Evolutionary conservation across 345 rosid genomes (phyloP), one percentile per base, ranked within the genome.

Genomic region (Conringia planisiliqua): DNA sequence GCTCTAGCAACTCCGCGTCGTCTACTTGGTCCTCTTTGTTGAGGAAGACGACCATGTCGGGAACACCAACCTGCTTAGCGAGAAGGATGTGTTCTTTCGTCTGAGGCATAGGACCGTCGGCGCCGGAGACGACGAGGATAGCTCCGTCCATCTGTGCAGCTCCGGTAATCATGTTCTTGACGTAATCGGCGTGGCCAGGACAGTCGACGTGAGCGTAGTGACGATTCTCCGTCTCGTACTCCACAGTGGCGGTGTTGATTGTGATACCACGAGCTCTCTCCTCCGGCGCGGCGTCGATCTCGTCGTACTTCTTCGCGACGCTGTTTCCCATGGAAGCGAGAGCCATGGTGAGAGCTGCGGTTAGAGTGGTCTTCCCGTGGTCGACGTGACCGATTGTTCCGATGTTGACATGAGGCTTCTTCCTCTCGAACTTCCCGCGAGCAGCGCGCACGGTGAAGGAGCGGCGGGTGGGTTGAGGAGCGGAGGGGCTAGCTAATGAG

Each of bases 131-230:
- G 14, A 89, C 95, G 62, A 91, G 88, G 16, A 91, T 91, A 1
- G 96, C 98, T 14, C 98, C 98, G 59, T 93, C 96, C 97, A 89
- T 93, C 74, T 90, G 97, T 1, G 94, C 96, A 20, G 88, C 97
- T 14, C 94, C 96, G 6, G 88, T 89, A 64, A 93, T 93, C 97
- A 89, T 89, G 77, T 93, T 93, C 79, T 93, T 91, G 22, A 93
- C 97, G 44, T 90, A 93, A 77, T 90, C 92, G 4, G 96, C 96
- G 78, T 93, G 98, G 2, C 98, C 97, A 7, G 94, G 96, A 47
- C 96, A 88, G 74, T 93, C 94, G 0, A 94, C 97, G 66, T 94
- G 98, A 50, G 97, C 96, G 73, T 93, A 91, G 71, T 93, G 98
- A 68, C 96, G 90, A 50, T 73, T 82, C 75, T 87, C 96, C 0